These are phyloP conservation scores for Eucalyptus regnans DNA, from an alignment of 345 rosid species.

Conservation along the genomic window DNA sequence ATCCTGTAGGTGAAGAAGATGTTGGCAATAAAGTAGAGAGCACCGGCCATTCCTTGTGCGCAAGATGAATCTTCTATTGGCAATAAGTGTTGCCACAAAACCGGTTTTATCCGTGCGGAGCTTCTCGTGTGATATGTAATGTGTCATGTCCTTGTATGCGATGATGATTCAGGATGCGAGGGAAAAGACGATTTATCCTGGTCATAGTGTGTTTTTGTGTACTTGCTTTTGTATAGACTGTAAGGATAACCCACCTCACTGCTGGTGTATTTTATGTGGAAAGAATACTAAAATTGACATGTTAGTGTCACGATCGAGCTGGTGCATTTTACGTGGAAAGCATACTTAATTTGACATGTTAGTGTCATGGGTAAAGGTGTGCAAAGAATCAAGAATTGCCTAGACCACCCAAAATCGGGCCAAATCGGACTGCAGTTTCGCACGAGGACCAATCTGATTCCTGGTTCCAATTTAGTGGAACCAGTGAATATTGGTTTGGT, in stretches of 20 bases:
- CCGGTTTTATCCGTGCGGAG: background rate
- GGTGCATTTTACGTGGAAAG: no score
- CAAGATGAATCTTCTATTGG: background rate
- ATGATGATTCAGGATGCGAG: background rate
- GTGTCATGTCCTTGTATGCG: background rate
- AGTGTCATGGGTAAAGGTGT: no score
- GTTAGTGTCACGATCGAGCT: background rate
- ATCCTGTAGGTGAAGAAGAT: constrained; percentile 15
- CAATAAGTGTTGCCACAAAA: background rate
- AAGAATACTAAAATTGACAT: background rate
- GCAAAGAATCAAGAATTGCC: no score
- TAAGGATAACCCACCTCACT: background rate
- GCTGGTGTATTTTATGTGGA: background rate
- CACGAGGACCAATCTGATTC: no score
- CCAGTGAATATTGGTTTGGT: no score
- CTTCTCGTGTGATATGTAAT: background rate
- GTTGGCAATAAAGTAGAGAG: constrained; percentile 2
- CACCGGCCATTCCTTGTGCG: background rate
- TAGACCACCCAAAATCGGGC: no score
- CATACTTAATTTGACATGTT: no score
- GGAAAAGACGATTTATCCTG: background rate
- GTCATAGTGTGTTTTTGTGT: background rate
- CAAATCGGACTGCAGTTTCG: accelerated
- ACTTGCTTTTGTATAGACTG: background rate
- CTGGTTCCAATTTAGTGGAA: no score